Evolutionary conservation across 768 basidiomycete species (phyloP).

Genomic region (Tremella fuciformis): DNA sequence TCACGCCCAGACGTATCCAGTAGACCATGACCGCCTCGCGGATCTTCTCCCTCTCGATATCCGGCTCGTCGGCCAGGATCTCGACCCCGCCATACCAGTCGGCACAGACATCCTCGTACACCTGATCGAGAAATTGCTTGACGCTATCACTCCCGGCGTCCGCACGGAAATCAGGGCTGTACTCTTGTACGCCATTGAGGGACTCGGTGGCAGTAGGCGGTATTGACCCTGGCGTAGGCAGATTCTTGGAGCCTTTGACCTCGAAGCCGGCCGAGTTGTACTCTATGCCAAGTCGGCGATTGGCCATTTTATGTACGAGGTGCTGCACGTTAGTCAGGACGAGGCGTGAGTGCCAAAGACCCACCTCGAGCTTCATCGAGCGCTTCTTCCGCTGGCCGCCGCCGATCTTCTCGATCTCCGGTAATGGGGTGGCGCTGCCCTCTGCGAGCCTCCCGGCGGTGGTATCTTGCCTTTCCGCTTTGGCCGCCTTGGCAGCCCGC

Average conservation of each 20-base stretch:
- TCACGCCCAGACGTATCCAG: conserved; percentile 37
- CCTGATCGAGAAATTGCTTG: conserved; percentile 32
- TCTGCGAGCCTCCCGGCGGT: background rate
- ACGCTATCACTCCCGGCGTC: conserved; percentile 23
- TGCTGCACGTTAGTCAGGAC: conserved; percentile 25
- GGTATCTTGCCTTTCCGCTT: too few species aligned
- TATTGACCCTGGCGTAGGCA: conserved; percentile 29
- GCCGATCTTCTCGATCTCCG: background rate
- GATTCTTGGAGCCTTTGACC: conserved; percentile 22
- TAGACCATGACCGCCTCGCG: conserved; percentile 34
- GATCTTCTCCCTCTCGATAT: conserved; percentile 25
- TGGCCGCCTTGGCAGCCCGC: background rate
- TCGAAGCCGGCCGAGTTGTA: conserved; percentile 34
- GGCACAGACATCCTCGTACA: conserved; percentile 26
- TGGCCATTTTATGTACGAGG: conserved; percentile 43
- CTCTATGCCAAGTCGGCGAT: conserved; percentile 42
- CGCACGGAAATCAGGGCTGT: conserved; percentile 35
- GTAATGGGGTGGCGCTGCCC: conserved; percentile 4
- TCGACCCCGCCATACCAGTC: conserved; percentile 24
- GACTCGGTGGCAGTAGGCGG: conserved; percentile 26
- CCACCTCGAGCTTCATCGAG: conserved; percentile 16
- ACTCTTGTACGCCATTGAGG: conserved; percentile 34
- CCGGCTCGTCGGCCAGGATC: conserved; percentile 21
- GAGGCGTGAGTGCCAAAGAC: background rate
- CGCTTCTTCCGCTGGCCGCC: conserved; percentile 8